Base-by-base conservation (phyloP, 169 alveolate genomes). In the Plasmodium coatneyi region DNA sequence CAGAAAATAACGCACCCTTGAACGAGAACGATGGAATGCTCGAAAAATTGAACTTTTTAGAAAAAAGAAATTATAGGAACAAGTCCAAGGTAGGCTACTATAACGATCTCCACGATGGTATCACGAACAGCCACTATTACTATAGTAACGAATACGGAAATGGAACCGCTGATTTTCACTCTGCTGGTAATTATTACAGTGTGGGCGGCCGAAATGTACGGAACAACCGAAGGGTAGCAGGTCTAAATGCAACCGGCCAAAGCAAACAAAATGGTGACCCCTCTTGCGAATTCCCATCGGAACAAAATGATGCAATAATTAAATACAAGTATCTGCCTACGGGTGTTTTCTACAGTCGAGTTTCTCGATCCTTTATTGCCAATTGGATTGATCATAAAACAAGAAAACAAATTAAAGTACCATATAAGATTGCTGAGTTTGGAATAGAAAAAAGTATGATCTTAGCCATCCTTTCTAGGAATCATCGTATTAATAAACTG, bases 371-470 rank as follows among this genome's bases (percentile, higher is more conserved):
- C 30, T 87, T 87, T 52, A 87, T 87, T 60, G 93, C 93, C 46
- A 87, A 87, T 32, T 87, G 93, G 93, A 87, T 87, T 54, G 93
- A 87, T 60, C 83, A 87, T 41, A 87, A 79, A 87, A 71, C 93
- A 6, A 87, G 79, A 36, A 87, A 87, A 30, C 93, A 87, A 87
- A 79, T 87, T 39, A 87, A 87, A 87, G 79, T 87, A 49, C 93
- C 93, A 60, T 87, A 87, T 41, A 87, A 87, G 81, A 87, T 87
- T 30, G 66, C 93, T n/a, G 93, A 87, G 56, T 87, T 79, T 49
- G 93, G 93, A 9, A 80, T 87, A 2, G 93, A 87, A 70, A 87
- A 87, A 66, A 60, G 93, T 87, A 87, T 87, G 93, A 87, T 87
- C 46, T 79, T 87, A 66, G 93, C 93, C 49, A 87, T 87, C 39